Conservation (phyloP, 331 rosid genomes). For the Telfairia occidentalis region DNA sequence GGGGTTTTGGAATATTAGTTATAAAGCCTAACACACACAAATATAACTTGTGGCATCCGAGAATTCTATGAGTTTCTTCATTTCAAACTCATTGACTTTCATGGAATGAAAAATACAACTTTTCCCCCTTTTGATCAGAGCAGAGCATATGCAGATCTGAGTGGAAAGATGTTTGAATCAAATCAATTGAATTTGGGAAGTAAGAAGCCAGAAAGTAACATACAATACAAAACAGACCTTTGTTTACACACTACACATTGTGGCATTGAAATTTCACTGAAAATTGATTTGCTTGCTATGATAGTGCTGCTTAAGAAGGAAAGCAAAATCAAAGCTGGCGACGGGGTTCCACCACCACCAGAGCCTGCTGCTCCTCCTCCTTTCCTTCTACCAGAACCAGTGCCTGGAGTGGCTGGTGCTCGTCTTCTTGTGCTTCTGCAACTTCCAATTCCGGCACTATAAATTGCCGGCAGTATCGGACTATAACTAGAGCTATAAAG, state of each 20-base stretch:
- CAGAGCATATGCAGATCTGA: not conserved
- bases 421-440: conserved; percentile 14
- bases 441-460: conserved; percentile 28
- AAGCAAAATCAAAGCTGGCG: not conserved
- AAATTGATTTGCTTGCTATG: not conserved
- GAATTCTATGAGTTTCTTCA: too few species aligned
- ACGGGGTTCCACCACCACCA: conserved; percentile 14
- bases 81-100: not conserved
- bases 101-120: not conserved
- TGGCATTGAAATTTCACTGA: not conserved
- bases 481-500: conserved; percentile 55
- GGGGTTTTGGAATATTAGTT: too few species aligned
- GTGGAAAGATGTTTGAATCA: not conserved
- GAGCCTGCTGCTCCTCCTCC: conserved; percentile 7
- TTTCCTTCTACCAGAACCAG: conserved; percentile 15
- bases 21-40: too few species aligned
- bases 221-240: not conserved
- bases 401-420: conserved; percentile 21
- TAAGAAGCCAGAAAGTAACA: not conserved
- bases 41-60: too few species aligned
- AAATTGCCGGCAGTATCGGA: conserved; percentile 46
- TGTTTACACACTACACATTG: not conserved
- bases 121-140: not conserved
- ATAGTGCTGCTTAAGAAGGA: not conserved
- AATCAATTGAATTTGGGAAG: not conserved